Evolutionary conservation across 2,329 filamentous ascomycete species (phyloP), one percentile per base, ranked within the genome.

Genomic region (Fusarium sp.): DNA sequence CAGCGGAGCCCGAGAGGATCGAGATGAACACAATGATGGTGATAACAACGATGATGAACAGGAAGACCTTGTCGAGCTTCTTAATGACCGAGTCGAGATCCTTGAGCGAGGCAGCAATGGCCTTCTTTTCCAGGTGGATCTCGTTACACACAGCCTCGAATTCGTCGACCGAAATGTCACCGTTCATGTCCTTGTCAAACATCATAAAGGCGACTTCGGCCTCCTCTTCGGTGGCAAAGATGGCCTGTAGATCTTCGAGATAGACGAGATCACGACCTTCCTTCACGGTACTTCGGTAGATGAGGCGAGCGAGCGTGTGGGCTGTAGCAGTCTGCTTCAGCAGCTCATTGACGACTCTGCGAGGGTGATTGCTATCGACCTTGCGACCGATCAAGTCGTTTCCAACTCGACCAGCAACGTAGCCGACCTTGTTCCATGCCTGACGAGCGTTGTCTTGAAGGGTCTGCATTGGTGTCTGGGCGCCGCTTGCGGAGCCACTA

Each of bases 151-250:
- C 95, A 24, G 94, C 91, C 81, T 98, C 95, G 24, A 98, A 89
- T 80, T 98, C 96, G 78, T 98, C 94, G 90, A 98, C 95, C 1
- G 94, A 97, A 58, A 98, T 97, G 78, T 98, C 96, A 5, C 95
- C 96, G 73, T 98, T 98, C 85, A 98, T 90, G 78, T 98, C 96
- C 80, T 96, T 97, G 84, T 98, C 96, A 75, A 98, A 98, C 86
- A 98, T 95, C 75, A 88, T 87, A 78, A 98, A 98, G 0, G 95
- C 95, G 4, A 93, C 93, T 62, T 96, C 93, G 1, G 95, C 94
- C 79, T 98, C 96, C 16, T 98, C 95, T 20, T 92, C 88, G 27
- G 92, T 93, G 11, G 92, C 89, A 76, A 98, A 98, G 1, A 94
- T 95, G 12, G 88, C 85, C 70, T 91, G 92, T 62, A 98, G 83